phyloP scores from a whole-genome alignment of 164 flowering plant genomes.

The Vitis labrusca region DNA sequence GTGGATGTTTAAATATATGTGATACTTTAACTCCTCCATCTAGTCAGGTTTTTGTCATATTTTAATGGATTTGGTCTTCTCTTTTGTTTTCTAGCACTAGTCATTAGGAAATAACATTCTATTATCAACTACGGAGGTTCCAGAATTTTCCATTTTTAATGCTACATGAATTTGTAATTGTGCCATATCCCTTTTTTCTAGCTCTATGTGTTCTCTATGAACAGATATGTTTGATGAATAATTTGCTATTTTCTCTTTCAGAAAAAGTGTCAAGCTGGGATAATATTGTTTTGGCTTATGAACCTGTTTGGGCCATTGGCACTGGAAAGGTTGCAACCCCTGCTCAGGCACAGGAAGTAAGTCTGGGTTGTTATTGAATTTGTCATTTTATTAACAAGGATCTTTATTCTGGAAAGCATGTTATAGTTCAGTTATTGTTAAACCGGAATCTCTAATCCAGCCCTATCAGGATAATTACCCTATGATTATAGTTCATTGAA shows the following conservation, averaged over 20 bases:
- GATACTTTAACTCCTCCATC: background rate
- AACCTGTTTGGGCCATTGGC: slow-evolving; percentile 96
- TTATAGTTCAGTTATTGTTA: too few relatives aligned
- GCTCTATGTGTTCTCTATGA: background rate
- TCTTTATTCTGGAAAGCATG: background rate
- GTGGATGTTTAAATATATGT: background rate
- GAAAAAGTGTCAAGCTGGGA: slow-evolving; percentile 57
- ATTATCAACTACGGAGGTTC: too few relatives aligned
- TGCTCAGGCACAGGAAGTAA: slow-evolving; percentile 89
- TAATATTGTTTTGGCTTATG: slow-evolving; percentile 80
- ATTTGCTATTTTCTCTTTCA: slow-evolving; percentile 21
- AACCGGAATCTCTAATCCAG: too few relatives aligned
- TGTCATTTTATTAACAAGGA: background rate
- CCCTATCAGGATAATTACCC: too few relatives aligned
- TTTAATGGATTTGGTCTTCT: too few relatives aligned
- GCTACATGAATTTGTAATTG: too few relatives aligned
- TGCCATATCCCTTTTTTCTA: slow-evolving; percentile 4
- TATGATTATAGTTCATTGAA: too few relatives aligned
- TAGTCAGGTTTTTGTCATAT: background rate
- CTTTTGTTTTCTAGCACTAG: too few relatives aligned
- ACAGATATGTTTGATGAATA: background rate
- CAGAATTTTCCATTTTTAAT: too few relatives aligned
- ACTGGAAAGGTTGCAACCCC: slow-evolving; percentile 93
- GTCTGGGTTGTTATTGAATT: slow-evolving; percentile 16
- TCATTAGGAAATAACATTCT: too few relatives aligned